phyloP scores from a whole-genome alignment of 2,329 filamentous ascomycete genomes.

The Talaromyces verruculosus region DNA sequence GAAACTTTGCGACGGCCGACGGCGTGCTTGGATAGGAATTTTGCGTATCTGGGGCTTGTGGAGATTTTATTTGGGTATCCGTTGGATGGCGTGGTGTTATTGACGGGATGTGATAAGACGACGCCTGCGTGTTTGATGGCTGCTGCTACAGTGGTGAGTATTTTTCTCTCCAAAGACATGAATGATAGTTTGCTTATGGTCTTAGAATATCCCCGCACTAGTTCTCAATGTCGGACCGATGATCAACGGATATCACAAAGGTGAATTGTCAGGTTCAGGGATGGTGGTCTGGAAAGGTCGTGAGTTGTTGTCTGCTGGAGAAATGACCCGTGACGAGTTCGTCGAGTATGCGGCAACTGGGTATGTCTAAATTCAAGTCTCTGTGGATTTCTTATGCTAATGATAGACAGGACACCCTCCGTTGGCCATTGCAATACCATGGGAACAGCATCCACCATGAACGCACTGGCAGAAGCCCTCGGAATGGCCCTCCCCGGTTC shows the following conservation, averaged over 20 bases:
- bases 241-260: slow-evolving; percentile 51
- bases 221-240: slow-evolving; percentile 56
- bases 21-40: slow-evolving; percentile 52
- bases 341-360: slow-evolving; percentile 49
- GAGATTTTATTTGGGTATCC: slow-evolving; percentile 52
- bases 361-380: slow-evolving; percentile 28
- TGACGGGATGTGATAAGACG: slow-evolving; percentile 56
- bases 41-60: slow-evolving; percentile 51
- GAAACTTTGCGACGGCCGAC: slow-evolving; percentile 51
- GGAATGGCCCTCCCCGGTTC: slow-evolving; percentile 56
- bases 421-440: slow-evolving; percentile 56
- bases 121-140: slow-evolving; percentile 55
- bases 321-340: slow-evolving; percentile 48
- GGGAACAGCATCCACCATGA: slow-evolving; percentile 57
- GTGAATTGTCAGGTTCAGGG: slow-evolving; percentile 47
- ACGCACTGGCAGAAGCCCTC: slow-evolving; percentile 53
- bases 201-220: slow-evolving; percentile 52
- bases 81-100: slow-evolving; percentile 52
- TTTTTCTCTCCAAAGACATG: background rate
- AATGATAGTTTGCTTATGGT: background rate
- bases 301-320: slow-evolving; percentile 50
- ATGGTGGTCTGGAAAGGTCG: slow-evolving; percentile 52
- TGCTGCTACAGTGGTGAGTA: slow-evolving; percentile 49
- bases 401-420: slow-evolving; percentile 42
- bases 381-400: slow-evolving; percentile 1